Base-by-base conservation (phyloP, 495 filamentous ascomycete species). In the Talaromyces liani region DNA sequence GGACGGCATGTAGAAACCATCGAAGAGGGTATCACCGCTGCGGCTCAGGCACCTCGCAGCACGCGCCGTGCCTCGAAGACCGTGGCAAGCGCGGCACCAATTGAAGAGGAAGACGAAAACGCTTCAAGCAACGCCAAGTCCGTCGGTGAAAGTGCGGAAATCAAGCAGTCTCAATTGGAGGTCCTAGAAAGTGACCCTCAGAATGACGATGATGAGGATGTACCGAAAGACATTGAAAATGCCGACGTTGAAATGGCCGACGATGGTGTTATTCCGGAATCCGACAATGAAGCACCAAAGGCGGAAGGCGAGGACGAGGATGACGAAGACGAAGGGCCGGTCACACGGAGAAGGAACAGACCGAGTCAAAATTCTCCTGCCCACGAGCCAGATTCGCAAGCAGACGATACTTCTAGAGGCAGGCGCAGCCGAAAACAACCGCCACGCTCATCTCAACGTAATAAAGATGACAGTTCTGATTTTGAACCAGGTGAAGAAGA, bases 401-500 rank as follows among this genome's bases (percentile, higher is more conserved):
- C 72, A 54, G 72, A 69, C 64, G 77, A 63, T 65, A 82, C 59
- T 77, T 71, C 83, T 1, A 80, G 75, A 24, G 80, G 84, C 45
- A 73, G 76, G 49, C 73, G 75, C 62, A 71, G 79, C 63, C 80
- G 80, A 62, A 80, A 82, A 66, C 80, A 78, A 63, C 76, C 70
- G 33, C 60, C 76, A 25, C 76, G 74, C 59, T 74, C 70, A 61
- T 81, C 78, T 27, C 80, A 88, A 69, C 83, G 82, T 58, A 83
- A 80, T 27, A 72, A 80, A 47, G 86, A 92, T 63, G 88, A 89
- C 16, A 91, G 88, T 67, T 94, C 91, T 71, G 92, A 97, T 66
- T 96, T 96, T 68, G 91, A 96, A 68, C 91, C 91, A 7, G 83
- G 82, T 7, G 85, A 86, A 58, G 87, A 87, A 34, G 77, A 77